phyloP scores from a whole-genome alignment of 352 stramenopile genomes.

The Stramenopiles sp. region DNA sequence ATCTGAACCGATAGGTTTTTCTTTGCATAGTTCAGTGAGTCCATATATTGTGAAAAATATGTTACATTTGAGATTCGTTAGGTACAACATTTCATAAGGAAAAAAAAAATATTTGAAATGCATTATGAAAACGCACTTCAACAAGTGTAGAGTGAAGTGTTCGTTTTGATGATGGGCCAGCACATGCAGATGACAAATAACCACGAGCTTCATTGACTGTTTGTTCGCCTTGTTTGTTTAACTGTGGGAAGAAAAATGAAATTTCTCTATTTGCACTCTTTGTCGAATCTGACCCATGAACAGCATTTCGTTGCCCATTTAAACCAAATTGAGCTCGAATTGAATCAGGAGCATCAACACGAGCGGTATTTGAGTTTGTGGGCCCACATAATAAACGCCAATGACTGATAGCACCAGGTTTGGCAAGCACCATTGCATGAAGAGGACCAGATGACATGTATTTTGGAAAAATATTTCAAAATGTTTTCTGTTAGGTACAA shows the following conservation, averaged over 20 bases:
- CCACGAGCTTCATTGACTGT: too few species aligned
- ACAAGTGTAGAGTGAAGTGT: slow-evolving; percentile 11
- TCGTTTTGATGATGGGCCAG: slow-evolving; percentile 1
- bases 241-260: slow-evolving; percentile 24
- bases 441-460: slow-evolving; percentile 25
- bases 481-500: too few species aligned
- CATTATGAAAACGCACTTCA: slow-evolving; percentile 2
- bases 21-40: slow-evolving; percentile 14
- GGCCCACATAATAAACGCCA: slow-evolving; percentile 34
- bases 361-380: slow-evolving; percentile 26
- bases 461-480: too few species aligned
- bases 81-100: too few species aligned
- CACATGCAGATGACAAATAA: neutral
- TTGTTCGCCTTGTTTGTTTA: too few species aligned
- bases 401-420: slow-evolving; percentile 19
- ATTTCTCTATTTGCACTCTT: slow-evolving; percentile 26
- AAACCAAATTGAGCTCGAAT: slow-evolving; percentile 31
- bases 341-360: slow-evolving; percentile 12
- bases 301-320: slow-evolving; percentile 24
- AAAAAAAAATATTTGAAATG: slow-evolving; percentile 2
- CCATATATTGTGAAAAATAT: slow-evolving; percentile 14
- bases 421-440: slow-evolving; percentile 22
- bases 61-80: too few species aligned
- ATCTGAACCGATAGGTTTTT: slow-evolving; percentile 13
- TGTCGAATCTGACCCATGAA: slow-evolving; percentile 25